A percentile compares a stretch with the other conserved stretches of the same genome.
Evolutionary conservation across 2,329 filamentous ascomycete species (phyloP).

Genomic region (Amphichorda felina): DNA sequence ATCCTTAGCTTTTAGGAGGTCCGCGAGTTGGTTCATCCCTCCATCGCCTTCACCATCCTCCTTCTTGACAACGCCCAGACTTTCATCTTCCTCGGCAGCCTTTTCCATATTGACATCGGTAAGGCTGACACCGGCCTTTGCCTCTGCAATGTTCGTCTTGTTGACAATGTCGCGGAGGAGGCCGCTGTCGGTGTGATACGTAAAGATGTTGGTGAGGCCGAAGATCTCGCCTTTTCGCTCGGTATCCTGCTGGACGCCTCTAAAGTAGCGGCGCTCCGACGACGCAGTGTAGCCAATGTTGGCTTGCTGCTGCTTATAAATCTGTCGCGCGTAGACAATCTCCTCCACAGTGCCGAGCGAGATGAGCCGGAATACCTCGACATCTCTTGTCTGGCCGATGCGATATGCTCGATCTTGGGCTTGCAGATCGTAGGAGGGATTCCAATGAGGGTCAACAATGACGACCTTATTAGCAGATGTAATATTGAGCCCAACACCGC

Average conservation of each 20-base stretch:
- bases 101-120: conserved; percentile 63
- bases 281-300: conserved; percentile 95
- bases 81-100: conserved; percentile 40
- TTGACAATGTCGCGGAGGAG: conserved; percentile 93
- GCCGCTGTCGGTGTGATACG: conserved; percentile 66
- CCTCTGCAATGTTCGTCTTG: conserved; percentile 95
- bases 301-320: conserved; percentile 98
- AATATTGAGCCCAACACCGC: conserved; percentile 90
- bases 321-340: conserved; percentile 91
- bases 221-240: conserved; percentile 89
- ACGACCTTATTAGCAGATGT: conserved; percentile 97
- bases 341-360: conserved; percentile 91
- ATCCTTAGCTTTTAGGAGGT: conserved; percentile 32
- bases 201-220: conserved; percentile 76
- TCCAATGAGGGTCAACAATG: conserved; percentile 96
- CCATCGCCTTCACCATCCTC: conserved; percentile 42
- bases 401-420: conserved; percentile 94
- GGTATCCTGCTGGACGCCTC: conserved; percentile 76
- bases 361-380: conserved; percentile 89
- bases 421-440: conserved; percentile 86
- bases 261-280: conserved; percentile 87
- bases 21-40: conserved; percentile 62
- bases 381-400: conserved; percentile 84
- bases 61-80: conserved; percentile 27
- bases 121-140: conserved; percentile 71